Evolutionary conservation across 768 basidiomycete genomes (phyloP).

Genomic region (Amanita subjunquillea): DNA sequence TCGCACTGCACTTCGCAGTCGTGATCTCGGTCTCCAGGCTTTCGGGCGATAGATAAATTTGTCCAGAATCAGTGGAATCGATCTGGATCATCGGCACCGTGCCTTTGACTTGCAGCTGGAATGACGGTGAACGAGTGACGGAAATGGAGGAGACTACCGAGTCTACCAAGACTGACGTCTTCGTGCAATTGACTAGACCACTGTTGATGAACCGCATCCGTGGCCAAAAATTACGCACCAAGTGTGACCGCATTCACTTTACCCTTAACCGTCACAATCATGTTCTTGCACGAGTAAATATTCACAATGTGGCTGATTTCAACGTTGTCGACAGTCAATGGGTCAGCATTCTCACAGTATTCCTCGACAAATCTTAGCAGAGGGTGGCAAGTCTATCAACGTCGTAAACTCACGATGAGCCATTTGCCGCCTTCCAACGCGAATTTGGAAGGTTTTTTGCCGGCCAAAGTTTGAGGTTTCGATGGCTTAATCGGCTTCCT

Average conservation of each 20-base stretch:
- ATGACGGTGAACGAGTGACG: conserved; percentile 87
- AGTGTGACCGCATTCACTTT: conserved; percentile 93
- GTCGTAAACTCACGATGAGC: conserved; percentile 56
- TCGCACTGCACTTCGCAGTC: conserved; percentile 86
- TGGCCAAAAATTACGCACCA: conserved; percentile 34
- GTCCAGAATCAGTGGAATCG: conserved; percentile 91
- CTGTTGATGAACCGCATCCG: not conserved
- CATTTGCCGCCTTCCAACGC: conserved; percentile 90
- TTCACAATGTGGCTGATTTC: conserved; percentile 80
- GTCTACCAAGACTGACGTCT: conserved; percentile 81
- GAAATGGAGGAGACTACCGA: conserved; percentile 89
- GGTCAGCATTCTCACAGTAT: conserved; percentile 73
- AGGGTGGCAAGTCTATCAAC: not conserved
- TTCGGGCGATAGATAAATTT: conserved; percentile 83
- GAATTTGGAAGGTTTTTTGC: conserved; percentile 89
- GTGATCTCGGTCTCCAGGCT: conserved; percentile 77
- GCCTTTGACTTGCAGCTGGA: conserved; percentile 87
- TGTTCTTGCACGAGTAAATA: conserved; percentile 84
- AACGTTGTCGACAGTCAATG: conserved; percentile 63
- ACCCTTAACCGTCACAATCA: conserved; percentile 75
- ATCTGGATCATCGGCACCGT: conserved; percentile 85
- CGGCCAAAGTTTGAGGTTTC: conserved; percentile 74
- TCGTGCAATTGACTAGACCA: conserved; percentile 70
- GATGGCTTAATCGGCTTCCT: conserved; percentile 73
- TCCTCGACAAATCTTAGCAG: conserved; percentile 42